A percentile compares a stretch with the other conserved stretches of the same genome.
Conservation (phyloP, 495 filamentous ascomycete species). For the Annulohypoxylon nitens region DNA sequence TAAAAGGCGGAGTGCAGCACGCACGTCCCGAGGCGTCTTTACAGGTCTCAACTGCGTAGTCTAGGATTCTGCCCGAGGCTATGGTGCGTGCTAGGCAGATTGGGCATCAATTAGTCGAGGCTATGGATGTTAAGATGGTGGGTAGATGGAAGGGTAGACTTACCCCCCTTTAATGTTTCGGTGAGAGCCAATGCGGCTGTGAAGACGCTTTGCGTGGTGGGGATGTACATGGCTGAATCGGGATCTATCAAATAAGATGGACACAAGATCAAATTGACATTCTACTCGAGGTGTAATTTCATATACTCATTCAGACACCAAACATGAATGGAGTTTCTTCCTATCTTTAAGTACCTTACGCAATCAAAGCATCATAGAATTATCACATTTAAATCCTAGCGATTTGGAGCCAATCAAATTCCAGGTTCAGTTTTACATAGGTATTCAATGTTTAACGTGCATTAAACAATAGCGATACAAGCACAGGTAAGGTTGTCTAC, state of each 20-base stretch:
- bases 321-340: not conserved
- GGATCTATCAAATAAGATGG: not conserved
- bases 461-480: no score
- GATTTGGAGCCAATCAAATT: not conserved
- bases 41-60: slow-evolving; percentile 55
- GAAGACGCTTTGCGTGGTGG: slow-evolving; percentile 48
- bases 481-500: no score
- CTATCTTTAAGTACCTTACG: not conserved
- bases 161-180: slow-evolving; percentile 43
- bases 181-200: slow-evolving; percentile 52
- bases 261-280: not conserved
- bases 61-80: slow-evolving; percentile 49
- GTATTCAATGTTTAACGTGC: not conserved
- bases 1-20: slow-evolving; percentile 56
- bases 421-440: not conserved
- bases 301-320: no score
- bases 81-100: slow-evolving; percentile 39
- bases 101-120: not conserved
- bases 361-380: slow-evolving; percentile 28
- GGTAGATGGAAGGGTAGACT: slow-evolving; percentile 13
- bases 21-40: slow-evolving; percentile 50
- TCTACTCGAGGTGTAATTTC: not conserved
- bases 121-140: not conserved
- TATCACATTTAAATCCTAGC: not conserved
- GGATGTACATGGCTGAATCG: slow-evolving; percentile 49